Evolutionary conservation across 192 early-diverging fungal species (phyloP).

Genomic region (Geosiphon pyriformis): DNA sequence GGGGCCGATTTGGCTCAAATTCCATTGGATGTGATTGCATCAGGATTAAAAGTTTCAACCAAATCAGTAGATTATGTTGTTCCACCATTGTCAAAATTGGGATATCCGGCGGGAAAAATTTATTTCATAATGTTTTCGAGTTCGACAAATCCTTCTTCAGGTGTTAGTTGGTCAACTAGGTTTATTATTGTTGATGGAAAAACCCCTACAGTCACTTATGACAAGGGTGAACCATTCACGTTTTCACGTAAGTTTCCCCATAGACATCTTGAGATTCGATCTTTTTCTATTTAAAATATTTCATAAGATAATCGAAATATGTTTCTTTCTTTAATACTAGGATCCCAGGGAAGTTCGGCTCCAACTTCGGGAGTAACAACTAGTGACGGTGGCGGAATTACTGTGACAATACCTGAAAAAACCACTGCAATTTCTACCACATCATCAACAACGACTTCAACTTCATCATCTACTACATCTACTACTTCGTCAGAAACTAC

Average conservation of each 20-base stretch:
- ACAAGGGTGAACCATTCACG: neutral
- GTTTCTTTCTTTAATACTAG: too few species aligned
- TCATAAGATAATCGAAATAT: too few species aligned
- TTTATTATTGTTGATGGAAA: neutral
- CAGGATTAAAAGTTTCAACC: neutral
- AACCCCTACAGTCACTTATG: neutral
- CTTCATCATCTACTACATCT: too few species aligned
- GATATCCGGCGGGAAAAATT: constrained; percentile 8
- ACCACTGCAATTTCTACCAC: too few species aligned
- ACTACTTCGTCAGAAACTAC: too few species aligned
- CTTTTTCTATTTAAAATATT: too few species aligned
- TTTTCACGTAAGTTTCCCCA: constrained; percentile 5
- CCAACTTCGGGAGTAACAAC: too few species aligned
- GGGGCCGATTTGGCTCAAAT: neutral
- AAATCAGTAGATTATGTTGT: neutral
- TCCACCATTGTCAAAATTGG: neutral
- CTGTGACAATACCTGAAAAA: too few species aligned
- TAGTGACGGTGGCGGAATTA: too few species aligned
- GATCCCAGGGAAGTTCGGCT: too few species aligned
- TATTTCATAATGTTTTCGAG: constrained; percentile 16
- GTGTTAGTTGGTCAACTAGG: constrained; percentile 1
- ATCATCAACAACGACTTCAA: too few species aligned
- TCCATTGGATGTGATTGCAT: neutral
- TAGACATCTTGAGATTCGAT: too few species aligned
- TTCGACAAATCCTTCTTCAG: neutral